Conservation (phyloP, 352 stramenopile species). For the Globisporangium echinulatum region DNA sequence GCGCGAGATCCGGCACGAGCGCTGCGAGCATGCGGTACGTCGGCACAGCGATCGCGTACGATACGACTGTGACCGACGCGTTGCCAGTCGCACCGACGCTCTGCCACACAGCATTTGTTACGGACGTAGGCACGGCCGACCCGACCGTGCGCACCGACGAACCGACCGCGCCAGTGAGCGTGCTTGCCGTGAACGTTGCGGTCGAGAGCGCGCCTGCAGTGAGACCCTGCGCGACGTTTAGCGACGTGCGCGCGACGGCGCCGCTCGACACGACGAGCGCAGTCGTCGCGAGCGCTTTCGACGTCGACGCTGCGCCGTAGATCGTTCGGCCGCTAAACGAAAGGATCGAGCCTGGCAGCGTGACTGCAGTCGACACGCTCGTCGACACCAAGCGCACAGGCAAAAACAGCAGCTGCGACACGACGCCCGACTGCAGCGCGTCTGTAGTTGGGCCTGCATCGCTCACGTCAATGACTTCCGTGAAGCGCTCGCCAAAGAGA, state of each 20-base stretch:
- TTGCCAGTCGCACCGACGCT: conserved; percentile 52
- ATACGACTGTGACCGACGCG: conserved; percentile 48
- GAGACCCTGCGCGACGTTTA: conserved; percentile 42
- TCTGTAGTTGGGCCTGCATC: neutral
- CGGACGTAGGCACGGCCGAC: conserved; percentile 50
- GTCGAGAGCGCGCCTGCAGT: conserved; percentile 48
- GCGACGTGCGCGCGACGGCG: conserved; percentile 42
- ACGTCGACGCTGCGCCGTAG: conserved; percentile 45
- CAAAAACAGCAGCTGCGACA: conserved; percentile 54
- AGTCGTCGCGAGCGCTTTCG: conserved; percentile 49
- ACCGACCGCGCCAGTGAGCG: conserved; percentile 41
- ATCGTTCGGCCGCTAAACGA: conserved; percentile 57
- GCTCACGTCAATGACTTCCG: conserved; percentile 7
- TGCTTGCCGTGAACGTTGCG: conserved; percentile 42
- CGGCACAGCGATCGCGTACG: conserved; percentile 61
- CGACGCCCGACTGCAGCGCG: conserved; percentile 10
- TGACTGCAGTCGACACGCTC: conserved; percentile 45
- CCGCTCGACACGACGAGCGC: conserved; percentile 47
- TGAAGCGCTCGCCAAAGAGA: conserved; percentile 9
- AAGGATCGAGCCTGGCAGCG: conserved; percentile 39
- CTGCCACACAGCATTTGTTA: conserved; percentile 59
- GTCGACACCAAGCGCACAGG: conserved; percentile 53
- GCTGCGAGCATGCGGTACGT: conserved; percentile 52
- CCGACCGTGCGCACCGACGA: conserved; percentile 42
- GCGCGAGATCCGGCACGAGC: conserved; percentile 36